Evolutionary conservation across 805 yeast genomes (phyloP), one percentile per base, ranked within the genome.

Genomic region (Zygotorulaspora chibaensis): DNA sequence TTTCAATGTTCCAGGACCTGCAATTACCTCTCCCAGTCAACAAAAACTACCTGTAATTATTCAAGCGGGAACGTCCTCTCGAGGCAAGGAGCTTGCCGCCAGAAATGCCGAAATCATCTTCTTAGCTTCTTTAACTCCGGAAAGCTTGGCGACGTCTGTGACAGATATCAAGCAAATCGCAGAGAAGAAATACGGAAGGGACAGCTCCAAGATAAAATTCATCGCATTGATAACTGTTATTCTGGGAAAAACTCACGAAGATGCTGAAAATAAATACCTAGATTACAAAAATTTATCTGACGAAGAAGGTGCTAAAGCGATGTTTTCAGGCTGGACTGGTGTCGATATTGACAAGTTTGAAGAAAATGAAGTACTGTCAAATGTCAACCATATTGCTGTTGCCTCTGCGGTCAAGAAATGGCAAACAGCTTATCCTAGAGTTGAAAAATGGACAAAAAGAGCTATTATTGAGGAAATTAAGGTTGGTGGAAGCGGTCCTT

Each of bases 321-420:
- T 73, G 40, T 64, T 73, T 51, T 67, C 75, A 23, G 77, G 77
- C 2, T 72, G 76, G 74, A 68, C 71, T 10, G 74, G 73, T 5
- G 58, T 68, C 34, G 76, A 73, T 42, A 62, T 69, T 42, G 63
- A 68, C 23, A 54, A 59, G 20, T 72, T 62, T 53, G 61, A 48
- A 12, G 63, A 65, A 43, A 73, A 70, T 20, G 68, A 68, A 40
- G 74, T 70, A 40, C 53, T 73, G 20, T 53, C 53, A 9, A 56
- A 59, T 23, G 53, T 60, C n/a, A 65, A 60, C 2, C 60, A 63
- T 17, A 53, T 57, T 35, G 62, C 65, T 6, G 62, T 63, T 9
- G 56, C 61, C 7, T 60, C 68, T 3, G 68, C 67, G 18, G 65
- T 60, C 4, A 61, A 61, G 35, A 52, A 43, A 30, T 56, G 65